Conservation (phyloP, 352 stramenopile genomes). For the Phytopythium cucurbitacearum region DNA sequence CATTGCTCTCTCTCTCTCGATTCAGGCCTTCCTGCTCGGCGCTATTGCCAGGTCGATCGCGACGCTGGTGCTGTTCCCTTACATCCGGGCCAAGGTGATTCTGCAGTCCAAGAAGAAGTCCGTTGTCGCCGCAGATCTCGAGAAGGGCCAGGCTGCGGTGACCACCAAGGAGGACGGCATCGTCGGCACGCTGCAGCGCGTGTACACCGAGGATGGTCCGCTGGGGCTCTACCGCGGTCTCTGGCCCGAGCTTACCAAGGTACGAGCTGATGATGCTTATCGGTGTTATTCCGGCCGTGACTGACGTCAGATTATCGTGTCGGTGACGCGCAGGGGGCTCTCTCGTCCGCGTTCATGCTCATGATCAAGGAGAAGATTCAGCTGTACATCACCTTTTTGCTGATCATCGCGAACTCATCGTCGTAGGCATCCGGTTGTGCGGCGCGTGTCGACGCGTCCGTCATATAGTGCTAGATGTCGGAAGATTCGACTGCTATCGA, state of each 20-base stretch:
- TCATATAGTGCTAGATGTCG: no score
- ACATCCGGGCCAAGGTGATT: constrained; percentile 95
- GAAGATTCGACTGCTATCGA: no score
- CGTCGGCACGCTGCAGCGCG: constrained; percentile 59
- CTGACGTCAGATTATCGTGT: constrained; percentile 1
- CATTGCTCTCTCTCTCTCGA: neutral
- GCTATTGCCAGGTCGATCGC: constrained; percentile 92
- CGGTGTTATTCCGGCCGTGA: neutral
- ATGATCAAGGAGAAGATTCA: constrained; percentile 98
- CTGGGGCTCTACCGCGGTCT: constrained; percentile 92
- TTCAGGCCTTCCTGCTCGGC: constrained; percentile 93
- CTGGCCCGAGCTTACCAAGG: constrained; percentile 91
- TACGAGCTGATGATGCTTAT: constrained; percentile 12
- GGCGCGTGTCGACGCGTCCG: neutral
- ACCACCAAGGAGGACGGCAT: constrained; percentile 75
- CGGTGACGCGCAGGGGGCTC: constrained; percentile 71
- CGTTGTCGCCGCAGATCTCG: constrained; percentile 8
- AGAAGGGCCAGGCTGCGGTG: constrained; percentile 8
- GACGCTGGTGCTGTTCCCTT: constrained; percentile 96
- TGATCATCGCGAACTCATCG: constrained; percentile 57
- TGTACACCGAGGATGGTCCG: constrained; percentile 84
- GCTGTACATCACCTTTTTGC: constrained; percentile 79
- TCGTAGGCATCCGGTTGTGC: constrained; percentile 9
- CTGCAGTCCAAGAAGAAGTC: constrained; percentile 86
- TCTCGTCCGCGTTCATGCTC: constrained; percentile 95